Evolutionary conservation across 2,329 filamentous ascomycete species (phyloP).

Genomic region (Neonectria coccinea): DNA sequence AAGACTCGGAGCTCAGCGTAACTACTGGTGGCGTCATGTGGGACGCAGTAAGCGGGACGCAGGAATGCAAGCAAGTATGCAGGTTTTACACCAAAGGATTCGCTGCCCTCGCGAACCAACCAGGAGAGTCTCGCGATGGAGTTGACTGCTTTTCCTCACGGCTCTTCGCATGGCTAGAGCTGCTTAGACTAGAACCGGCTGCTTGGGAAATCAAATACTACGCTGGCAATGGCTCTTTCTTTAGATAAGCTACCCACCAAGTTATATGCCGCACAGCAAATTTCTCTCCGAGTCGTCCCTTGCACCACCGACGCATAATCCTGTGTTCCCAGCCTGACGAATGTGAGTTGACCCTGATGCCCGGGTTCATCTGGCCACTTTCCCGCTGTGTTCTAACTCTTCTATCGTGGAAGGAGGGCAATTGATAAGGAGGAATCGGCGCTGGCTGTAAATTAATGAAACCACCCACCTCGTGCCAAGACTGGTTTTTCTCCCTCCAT

Average conservation of each 20-base stretch:
- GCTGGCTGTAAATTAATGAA: conserved; percentile 4
- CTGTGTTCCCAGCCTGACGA: background rate
- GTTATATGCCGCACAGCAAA: conserved; percentile 5
- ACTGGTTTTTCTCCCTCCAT: conserved; percentile 11
- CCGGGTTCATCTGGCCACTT: conserved; percentile 6
- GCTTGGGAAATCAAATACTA: background rate
- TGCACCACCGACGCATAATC: background rate
- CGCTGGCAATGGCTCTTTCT: background rate
- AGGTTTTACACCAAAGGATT: background rate
- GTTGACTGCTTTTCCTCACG: background rate
- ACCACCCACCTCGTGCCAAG: conserved; percentile 4
- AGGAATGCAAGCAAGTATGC: background rate
- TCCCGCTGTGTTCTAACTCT: background rate
- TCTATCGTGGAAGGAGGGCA: background rate
- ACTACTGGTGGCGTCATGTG: background rate
- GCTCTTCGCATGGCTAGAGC: background rate
- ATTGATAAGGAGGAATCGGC: conserved; percentile 1
- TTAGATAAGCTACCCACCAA: background rate
- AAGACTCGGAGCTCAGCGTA: background rate
- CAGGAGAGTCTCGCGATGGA: background rate
- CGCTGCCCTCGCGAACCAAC: conserved; percentile 1
- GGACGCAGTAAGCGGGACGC: background rate
- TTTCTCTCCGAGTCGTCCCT: background rate
- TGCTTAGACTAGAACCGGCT: background rate
- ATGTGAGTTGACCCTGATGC: background rate